These are phyloP conservation scores for Backusella australiensis DNA, from an alignment of 192 early-diverging fungal genomes.

Conservation along the genomic window DNA sequence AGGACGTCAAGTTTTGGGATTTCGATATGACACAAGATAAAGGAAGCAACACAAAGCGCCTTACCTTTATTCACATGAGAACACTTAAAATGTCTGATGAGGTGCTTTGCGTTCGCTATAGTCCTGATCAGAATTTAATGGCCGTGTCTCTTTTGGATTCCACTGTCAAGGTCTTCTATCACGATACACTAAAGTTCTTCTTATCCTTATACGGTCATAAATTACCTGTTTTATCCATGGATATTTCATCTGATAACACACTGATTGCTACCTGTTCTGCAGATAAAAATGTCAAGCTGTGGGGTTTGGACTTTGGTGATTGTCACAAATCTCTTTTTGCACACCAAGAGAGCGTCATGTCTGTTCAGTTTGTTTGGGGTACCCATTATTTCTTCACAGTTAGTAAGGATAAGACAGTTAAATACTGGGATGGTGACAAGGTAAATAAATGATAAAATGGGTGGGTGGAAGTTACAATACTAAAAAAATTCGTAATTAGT, in stretches of 20 bases:
- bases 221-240: conserved; percentile 93
- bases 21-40: conserved; percentile 71
- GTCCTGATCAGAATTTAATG: conserved; percentile 82
- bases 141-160: conserved; percentile 91
- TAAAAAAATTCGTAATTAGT: conserved; percentile 38
- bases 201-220: conserved; percentile 97
- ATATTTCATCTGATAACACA: conserved; percentile 93
- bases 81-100: conserved; percentile 95
- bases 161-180: conserved; percentile 97
- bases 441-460: conserved; percentile 26
- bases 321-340: conserved; percentile 93
- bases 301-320: conserved; percentile 99
- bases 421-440: conserved; percentile 98
- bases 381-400: conserved; percentile 96
- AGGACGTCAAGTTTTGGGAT: conserved; percentile 98
- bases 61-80: conserved; percentile 82
- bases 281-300: conserved; percentile 98
- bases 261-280: conserved; percentile 93
- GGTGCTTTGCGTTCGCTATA: conserved; percentile 82
- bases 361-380: conserved; percentile 85
- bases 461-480: neutral
- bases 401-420: conserved; percentile 85
- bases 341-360: conserved; percentile 91
- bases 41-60: conserved; percentile 44
- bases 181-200: conserved; percentile 95